These are phyloP conservation scores for Tetradesmus obliquus DNA, from an alignment of 139 green algal species.

Conservation along the genomic window DNA sequence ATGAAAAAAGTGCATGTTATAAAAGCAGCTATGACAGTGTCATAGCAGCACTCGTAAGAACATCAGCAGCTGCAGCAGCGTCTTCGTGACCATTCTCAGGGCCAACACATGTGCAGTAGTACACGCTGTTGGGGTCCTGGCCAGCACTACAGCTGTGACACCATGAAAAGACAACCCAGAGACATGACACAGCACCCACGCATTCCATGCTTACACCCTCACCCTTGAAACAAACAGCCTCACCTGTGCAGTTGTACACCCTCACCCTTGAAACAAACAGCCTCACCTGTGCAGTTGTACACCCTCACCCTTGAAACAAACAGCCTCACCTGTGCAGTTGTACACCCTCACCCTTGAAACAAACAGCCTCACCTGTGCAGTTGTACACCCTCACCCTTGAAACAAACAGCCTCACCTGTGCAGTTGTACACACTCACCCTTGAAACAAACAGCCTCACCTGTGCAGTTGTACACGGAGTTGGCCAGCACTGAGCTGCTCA, in stretches of 20 bases:
- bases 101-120: slow-evolving; percentile 66
- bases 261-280: neutral
- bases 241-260: too few species aligned
- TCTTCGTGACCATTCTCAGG: too few species aligned
- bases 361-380: neutral
- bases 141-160: slow-evolving; percentile 51
- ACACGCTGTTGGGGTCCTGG: slow-evolving; percentile 67
- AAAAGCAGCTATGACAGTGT: neutral
- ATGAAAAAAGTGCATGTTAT: neutral
- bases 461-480: slow-evolving; percentile 81
- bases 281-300: slow-evolving; percentile 64
- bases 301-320: slow-evolving; percentile 33
- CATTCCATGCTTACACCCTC: slow-evolving; percentile 22
- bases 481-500: slow-evolving; percentile 66
- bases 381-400: neutral
- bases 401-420: too few species aligned
- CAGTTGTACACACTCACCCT: too few species aligned
- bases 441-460: slow-evolving; percentile 42
- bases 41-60: neutral
- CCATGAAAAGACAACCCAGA: neutral
- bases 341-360: slow-evolving; percentile 49
- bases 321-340: too few species aligned
- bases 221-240: too few species aligned
- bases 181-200: too few species aligned
- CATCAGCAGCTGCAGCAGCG: neutral